Evolutionary conservation across 2,329 filamentous ascomycete species (phyloP).

Genomic region (Cladophialophora psammophila): DNA sequence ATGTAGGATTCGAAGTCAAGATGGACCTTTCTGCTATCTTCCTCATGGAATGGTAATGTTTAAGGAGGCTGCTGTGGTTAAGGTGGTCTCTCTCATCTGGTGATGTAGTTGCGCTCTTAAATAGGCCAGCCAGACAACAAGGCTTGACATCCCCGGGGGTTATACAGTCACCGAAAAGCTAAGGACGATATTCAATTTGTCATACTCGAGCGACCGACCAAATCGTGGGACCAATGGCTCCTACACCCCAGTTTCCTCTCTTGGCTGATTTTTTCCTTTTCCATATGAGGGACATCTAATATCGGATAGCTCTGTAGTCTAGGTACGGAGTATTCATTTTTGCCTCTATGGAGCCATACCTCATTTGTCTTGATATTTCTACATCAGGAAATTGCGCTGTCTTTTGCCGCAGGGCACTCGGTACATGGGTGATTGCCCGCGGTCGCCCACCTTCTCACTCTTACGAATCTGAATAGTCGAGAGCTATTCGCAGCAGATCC

Average conservation of each 20-base stretch:
- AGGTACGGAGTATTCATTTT: neutral
- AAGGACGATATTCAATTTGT: conserved; percentile 5
- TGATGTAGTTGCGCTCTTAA: neutral
- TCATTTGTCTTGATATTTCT: conserved; percentile 7
- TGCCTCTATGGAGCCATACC: neutral
- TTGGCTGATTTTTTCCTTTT: conserved; percentile 8
- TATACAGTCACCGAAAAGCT: neutral
- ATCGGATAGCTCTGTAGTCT: neutral
- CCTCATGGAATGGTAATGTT: neutral
- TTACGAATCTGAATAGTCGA: neutral
- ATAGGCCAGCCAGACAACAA: neutral
- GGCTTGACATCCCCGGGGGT: neutral
- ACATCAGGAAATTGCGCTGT: neutral
- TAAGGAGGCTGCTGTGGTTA: neutral
- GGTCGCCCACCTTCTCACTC: no score
- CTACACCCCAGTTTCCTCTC: conserved; percentile 9
- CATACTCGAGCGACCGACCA: neutral
- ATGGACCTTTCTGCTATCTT: neutral
- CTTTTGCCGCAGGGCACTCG: neutral
- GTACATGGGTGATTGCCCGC: no score
- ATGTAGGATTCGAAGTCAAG: neutral
- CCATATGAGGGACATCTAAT: conserved; percentile 5
- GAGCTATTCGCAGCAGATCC: neutral
- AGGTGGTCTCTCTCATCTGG: neutral
- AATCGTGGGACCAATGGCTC: neutral